Base-by-base conservation (phyloP, 192 early-diverging fungal species). In the Mortierella antarctica region DNA sequence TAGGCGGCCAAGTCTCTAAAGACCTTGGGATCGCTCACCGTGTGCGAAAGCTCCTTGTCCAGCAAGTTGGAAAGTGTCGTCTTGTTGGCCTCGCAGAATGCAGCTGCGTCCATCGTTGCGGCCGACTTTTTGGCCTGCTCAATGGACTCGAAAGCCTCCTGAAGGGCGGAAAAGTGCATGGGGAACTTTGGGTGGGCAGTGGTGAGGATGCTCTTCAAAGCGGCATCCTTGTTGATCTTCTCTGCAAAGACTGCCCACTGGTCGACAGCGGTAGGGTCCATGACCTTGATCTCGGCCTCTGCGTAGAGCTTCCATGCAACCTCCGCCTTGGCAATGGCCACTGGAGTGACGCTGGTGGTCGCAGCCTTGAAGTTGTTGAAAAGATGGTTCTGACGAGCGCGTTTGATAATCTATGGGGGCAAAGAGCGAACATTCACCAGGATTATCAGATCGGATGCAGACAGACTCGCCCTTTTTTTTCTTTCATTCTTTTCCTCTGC, bases 1-100 rank as follows among this genome's bases (percentile, higher is more conserved):
- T 89, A 93, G 11, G 93, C 92, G 11, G 98, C 92, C 64, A 96
- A 88, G 50, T 98, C 93, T 48, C 95, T 92, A 87, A 96, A 99
- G n/a, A 98, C 82, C 52, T 88, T 89, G 40, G 89, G 96, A 77
- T 99, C 96, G 11, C 92, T 97, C 57, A 99, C 93, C 10, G 90
- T 79, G 53, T 79, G 76, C 49, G 78, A 69, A 69, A 91, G 78
- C 61, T 86, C 78, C 62, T 84, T 85, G 65, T 91, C 90, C 62
- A 91, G 74, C 69, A 77, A 81, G 18, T 65, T 64, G 17, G 87
- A 80, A 9, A 90, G 60, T 11, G 88, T 84, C 48, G 88, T 89
- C 65, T 86, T 75, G 54, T 86, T 83, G 20, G 78, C 85, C 0
- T 86, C 84, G 65, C 90, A 79, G 49, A 94, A 73, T 17, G 77